Evolutionary conservation across 1,139 yeast genomes (phyloP).

Genomic region (Taiozyma onychis): DNA sequence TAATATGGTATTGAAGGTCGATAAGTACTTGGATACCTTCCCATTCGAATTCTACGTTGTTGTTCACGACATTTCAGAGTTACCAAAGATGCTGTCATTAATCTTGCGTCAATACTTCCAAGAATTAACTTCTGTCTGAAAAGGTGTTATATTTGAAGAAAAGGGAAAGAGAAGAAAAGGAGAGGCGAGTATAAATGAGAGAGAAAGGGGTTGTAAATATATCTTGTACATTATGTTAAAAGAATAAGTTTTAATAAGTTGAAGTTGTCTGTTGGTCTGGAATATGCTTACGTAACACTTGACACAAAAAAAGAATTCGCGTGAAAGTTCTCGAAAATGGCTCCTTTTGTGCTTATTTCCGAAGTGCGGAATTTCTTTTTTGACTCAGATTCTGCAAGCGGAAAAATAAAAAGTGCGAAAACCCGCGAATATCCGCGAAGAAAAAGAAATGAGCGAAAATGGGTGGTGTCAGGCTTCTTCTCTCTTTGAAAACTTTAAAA

Average conservation of each 20-base stretch:
- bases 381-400: background rate
- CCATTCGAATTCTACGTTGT: slow-evolving; percentile 97
- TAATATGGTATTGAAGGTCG: slow-evolving; percentile 66
- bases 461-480: background rate
- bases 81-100: slow-evolving; percentile 86
- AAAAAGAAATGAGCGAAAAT: background rate
- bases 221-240: background rate
- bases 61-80: slow-evolving; percentile 80
- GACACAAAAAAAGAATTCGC: background rate
- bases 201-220: background rate
- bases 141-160: background rate
- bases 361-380: background rate
- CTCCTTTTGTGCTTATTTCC: no score
- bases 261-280: background rate
- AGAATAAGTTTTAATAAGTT: background rate
- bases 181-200: slow-evolving; percentile 2
- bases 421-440: background rate
- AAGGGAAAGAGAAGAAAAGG: background rate
- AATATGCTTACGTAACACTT: background rate
- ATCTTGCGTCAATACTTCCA: slow-evolving; percentile 90
- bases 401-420: background rate
- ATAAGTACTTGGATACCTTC: slow-evolving; percentile 84
- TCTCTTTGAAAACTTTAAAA: background rate
- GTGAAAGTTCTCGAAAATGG: background rate
- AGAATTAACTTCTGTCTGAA: slow-evolving; percentile 43